Base-by-base conservation (phyloP, 2,329 filamentous ascomycete species). In the Phialophora expanda region DNA sequence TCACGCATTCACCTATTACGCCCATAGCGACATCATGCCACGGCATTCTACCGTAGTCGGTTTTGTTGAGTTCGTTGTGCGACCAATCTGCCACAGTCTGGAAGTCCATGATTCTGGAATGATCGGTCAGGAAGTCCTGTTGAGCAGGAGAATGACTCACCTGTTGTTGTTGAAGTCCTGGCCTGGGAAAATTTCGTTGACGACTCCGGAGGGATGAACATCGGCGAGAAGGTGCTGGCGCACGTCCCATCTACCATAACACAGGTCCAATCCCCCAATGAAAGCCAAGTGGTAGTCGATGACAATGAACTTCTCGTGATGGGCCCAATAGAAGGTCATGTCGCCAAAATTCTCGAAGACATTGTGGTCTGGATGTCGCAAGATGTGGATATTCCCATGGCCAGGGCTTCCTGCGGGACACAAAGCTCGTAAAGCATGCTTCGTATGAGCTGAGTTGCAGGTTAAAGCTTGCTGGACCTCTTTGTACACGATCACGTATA, bases 21-120 rank as follows among this genome's bases (percentile, higher is more conserved):
- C 90, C 93, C 90, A 98, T 96, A 9, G 91, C 85, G 2, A 97
- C 93, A 76, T 99, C 95, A 75, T 98, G 93, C 95, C 95, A 99
- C 0, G 94, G 94, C 95, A 99, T 98, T 32, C 95, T 89, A 7
- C 93, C 93, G 73, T 89, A 96, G 56, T 97, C 92, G 2, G 90
- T 88, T 79, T 98, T 98, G 77, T 89, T 92, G 17, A 98, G 82
- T 76, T 97, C 92, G 71, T 99, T 98, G 57, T 90, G 87, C 77
- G 95, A 92, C 94, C 94, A 98, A 75, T 97, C 90, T 32, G 91
- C 78, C 1, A 98, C 95, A 34, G 89, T 90, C 73, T 97, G 85
- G 76, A 98, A 99, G 74, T 99, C 95, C 89, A 96, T 91, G 72
- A 98, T 89, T 44, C 94, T 71, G 53, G 5, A 20, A 28, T n/a